phyloP scores from a whole-genome alignment of 305 asterid genomes.

The Striga hermonthica region DNA sequence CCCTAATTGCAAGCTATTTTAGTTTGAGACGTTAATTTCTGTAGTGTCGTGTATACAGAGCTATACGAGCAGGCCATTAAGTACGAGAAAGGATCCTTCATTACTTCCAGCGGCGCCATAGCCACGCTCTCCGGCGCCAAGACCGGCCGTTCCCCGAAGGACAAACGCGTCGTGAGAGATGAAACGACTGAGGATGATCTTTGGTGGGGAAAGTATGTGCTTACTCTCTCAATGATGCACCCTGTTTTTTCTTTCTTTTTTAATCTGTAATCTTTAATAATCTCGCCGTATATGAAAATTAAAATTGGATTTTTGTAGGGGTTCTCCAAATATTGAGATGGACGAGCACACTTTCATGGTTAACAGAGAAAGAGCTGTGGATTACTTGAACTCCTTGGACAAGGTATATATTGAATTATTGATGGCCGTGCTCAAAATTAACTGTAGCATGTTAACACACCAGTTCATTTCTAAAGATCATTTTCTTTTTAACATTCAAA shows the following conservation, averaged over 20 bases:
- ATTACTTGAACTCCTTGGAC: slow-evolving; percentile 90
- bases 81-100: slow-evolving; percentile 91
- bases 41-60: slow-evolving; percentile 41
- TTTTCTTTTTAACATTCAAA: no score
- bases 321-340: slow-evolving; percentile 98
- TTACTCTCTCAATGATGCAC: neutral
- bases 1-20: neutral
- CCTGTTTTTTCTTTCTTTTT: neutral
- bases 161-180: slow-evolving; percentile 91
- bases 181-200: slow-evolving; percentile 73
- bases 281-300: neutral
- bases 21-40: neutral
- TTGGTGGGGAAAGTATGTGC: slow-evolving; percentile 99
- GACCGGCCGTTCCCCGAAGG: slow-evolving; percentile 96
- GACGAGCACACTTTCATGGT: slow-evolving; percentile 96
- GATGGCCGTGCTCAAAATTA: neutral
- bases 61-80: slow-evolving; percentile 92
- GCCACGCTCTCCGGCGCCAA: slow-evolving; percentile 98
- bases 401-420: slow-evolving; percentile 50
- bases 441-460: no score
- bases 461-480: no score
- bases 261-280: neutral
- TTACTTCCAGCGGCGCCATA: slow-evolving; percentile 85
- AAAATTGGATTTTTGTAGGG: slow-evolving; percentile 41
- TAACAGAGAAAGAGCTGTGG: slow-evolving; percentile 99